Conservation (phyloP, 768 basidiomycete species). For the Pleurotus ostreatus region DNA sequence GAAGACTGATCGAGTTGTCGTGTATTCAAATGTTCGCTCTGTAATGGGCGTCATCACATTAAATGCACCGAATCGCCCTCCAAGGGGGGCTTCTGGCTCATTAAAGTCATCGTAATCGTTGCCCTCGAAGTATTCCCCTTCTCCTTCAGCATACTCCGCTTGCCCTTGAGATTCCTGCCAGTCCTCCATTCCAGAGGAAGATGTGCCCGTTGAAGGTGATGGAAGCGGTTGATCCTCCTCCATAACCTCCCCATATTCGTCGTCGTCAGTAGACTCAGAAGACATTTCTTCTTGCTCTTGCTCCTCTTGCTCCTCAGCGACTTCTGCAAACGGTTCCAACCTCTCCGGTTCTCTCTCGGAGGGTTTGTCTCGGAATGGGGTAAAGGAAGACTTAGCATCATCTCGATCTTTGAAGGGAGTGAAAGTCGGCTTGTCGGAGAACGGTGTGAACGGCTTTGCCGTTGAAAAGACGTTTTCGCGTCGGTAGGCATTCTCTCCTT, state of each 20-base stretch:
- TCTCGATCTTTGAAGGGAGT: constrained; percentile 35
- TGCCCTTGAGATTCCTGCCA: constrained; percentile 16
- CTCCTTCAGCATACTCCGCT: constrained; percentile 19
- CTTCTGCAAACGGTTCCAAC: constrained; percentile 26
- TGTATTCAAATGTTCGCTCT: constrained; percentile 86
- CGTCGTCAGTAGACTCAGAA: constrained; percentile 20
- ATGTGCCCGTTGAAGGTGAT: constrained; percentile 2
- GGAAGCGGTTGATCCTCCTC: constrained; percentile 1
- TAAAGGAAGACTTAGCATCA: constrained; percentile 28
- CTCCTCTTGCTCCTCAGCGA: constrained; percentile 14
- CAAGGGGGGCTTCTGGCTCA: constrained; percentile 51
- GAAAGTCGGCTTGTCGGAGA: constrained; percentile 31
- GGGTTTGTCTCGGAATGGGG: constrained; percentile 27
- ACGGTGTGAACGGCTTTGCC: constrained; percentile 46
- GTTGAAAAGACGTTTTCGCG: constrained; percentile 26
- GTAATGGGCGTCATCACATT: constrained; percentile 98
- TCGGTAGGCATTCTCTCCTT: constrained; percentile 27
- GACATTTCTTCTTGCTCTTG: constrained; percentile 21
- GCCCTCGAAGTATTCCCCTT: constrained; percentile 15
- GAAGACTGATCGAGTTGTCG: constrained; percentile 42
- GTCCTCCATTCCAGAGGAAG: constrained; percentile 6
- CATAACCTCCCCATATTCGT: constrained; percentile 34
- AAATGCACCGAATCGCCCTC: constrained; percentile 77
- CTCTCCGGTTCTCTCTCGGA: constrained; percentile 13
- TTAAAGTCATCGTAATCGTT: constrained; percentile 19